Evolutionary conservation across 768 basidiomycete species (phyloP).

Genomic region (Tubosaeta brunneosetosa): DNA sequence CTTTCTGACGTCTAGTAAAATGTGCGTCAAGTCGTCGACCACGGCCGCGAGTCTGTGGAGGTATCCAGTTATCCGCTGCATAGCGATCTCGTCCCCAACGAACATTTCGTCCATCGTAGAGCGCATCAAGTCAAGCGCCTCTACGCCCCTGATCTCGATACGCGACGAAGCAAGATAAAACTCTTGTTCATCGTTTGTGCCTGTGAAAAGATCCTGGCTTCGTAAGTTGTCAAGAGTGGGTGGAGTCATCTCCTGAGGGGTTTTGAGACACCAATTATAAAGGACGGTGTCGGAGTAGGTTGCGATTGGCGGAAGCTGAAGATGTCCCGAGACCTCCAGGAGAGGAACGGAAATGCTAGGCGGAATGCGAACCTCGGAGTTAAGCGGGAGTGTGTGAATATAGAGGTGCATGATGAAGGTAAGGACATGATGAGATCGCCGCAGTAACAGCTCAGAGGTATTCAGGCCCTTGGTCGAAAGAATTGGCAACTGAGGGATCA

Average conservation of each 20-base stretch:
- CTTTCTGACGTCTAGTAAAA: conserved; percentile 61
- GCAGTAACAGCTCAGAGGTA: conserved; percentile 51
- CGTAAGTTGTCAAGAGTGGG: conserved; percentile 56
- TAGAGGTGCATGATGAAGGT: conserved; percentile 75
- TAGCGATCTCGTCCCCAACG: conserved; percentile 62
- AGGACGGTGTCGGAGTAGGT: conserved; percentile 92
- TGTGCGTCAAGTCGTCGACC: conserved; percentile 55
- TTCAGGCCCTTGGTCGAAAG: conserved; percentile 44
- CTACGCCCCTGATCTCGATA: conserved; percentile 82
- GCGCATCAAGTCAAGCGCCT: conserved; percentile 82
- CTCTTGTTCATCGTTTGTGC: conserved; percentile 72
- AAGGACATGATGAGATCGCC: conserved; percentile 70
- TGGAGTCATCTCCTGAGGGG: conserved; percentile 25
- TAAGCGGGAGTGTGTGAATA: conserved; percentile 56
- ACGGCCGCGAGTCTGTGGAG: conserved; percentile 58
- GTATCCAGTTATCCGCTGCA: conserved; percentile 59
- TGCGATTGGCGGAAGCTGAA: conserved; percentile 81
- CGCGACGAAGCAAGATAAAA: conserved; percentile 86
- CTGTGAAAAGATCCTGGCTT: conserved; percentile 69
- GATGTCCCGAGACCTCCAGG: conserved; percentile 59
- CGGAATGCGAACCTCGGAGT: conserved; percentile 60
- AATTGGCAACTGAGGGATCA: conserved; percentile 47
- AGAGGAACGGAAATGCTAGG: conserved; percentile 68
- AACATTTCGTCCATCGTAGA: conserved; percentile 84
- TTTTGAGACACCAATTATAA: conserved; percentile 66